phyloP scores from a whole-genome alignment of 345 rosid genomes.

The Eutrema yunnanense region DNA sequence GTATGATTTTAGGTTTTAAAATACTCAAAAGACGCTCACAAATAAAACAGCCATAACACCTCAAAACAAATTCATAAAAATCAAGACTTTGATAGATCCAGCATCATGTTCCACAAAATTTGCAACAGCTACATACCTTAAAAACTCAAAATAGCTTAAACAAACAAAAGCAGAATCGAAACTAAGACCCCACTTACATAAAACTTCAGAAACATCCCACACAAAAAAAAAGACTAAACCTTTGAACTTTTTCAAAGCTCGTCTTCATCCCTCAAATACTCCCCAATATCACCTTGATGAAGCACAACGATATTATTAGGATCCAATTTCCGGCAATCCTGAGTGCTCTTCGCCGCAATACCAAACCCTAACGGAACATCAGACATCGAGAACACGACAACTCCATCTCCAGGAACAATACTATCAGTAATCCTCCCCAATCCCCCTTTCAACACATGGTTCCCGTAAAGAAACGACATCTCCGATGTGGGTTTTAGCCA shows the following conservation, averaged over 20 bases:
- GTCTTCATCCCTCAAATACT: constrained; percentile 88
- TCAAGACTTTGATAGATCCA: neutral
- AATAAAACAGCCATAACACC: neutral
- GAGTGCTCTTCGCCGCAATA: constrained; percentile 66
- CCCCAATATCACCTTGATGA: constrained; percentile 83
- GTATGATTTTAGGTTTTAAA: neutral
- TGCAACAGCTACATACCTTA: constrained; percentile 4
- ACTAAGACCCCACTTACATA: neutral
- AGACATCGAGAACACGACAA: constrained; percentile 81
- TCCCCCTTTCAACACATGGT: constrained; percentile 89
- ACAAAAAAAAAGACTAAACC: neutral
- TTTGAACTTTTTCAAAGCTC: constrained; percentile 42
- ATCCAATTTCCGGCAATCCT: constrained; percentile 85
- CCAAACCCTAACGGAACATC: constrained; percentile 90
- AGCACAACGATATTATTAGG: constrained; percentile 82
- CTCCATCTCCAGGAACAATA: constrained; percentile 74
- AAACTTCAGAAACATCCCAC: too few relatives aligned
- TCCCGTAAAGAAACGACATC: constrained; percentile 89
- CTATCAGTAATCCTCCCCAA: constrained; percentile 82
- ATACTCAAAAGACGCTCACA: neutral
- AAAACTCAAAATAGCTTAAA: neutral
- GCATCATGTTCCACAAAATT: constrained; percentile 16
- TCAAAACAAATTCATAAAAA: constrained; percentile 11
- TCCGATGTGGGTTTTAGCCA: constrained; percentile 95
- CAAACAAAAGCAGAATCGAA: constrained; percentile 16